Evolutionary conservation across 1,284 basidiomycete genomes (phyloP).

Genomic region (Ustilago nuda): DNA sequence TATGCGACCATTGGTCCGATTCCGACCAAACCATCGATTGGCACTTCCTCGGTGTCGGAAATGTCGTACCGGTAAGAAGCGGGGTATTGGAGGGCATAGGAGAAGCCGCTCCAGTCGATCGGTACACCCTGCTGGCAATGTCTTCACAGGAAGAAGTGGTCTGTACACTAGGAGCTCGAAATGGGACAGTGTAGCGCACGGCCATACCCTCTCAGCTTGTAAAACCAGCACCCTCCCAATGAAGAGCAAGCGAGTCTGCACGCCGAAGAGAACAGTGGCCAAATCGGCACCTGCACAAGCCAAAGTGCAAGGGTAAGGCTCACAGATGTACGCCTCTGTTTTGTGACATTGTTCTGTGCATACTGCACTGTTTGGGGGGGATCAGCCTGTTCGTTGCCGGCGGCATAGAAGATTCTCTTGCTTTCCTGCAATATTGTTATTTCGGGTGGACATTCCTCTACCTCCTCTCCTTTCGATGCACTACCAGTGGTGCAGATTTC

Average conservation of each 20-base stretch:
- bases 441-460: slow-evolving; percentile 1
- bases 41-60: slow-evolving; percentile 53
- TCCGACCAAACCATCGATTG: slow-evolving; percentile 61
- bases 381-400: slow-evolving; percentile 3
- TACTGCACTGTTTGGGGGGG: background rate
- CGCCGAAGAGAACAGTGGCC: background rate
- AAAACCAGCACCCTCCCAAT: background rate
- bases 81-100: slow-evolving; percentile 63
- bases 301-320: background rate
- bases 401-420: slow-evolving; percentile 2
- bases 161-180: too few relatives aligned
- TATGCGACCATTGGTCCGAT: slow-evolving; percentile 65
- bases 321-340: background rate
- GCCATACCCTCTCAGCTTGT: too few relatives aligned
- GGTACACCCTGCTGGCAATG: too few relatives aligned
- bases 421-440: slow-evolving; percentile 4
- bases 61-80: slow-evolving; percentile 51
- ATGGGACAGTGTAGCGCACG: too few relatives aligned
- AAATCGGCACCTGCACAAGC: background rate
- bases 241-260: background rate
- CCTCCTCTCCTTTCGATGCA: background rate
- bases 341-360: slow-evolving; percentile 1
- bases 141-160: too few relatives aligned
- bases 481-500: background rate
- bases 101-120: slow-evolving; percentile 16